phyloP scores from a whole-genome alignment of 768 basidiomycete species.

The Russula olivacea region DNA sequence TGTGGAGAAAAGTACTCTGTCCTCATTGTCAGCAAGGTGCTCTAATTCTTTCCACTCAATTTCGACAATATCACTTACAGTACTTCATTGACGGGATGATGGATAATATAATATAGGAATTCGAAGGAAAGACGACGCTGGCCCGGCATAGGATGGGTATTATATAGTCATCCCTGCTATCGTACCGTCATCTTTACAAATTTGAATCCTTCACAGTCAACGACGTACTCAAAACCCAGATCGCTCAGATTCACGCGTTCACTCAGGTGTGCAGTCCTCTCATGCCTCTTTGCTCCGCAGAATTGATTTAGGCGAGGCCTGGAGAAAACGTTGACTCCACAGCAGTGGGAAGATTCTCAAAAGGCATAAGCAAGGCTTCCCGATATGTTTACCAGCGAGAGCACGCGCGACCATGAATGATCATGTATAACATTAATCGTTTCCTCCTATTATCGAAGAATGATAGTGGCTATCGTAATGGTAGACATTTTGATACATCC shows the following conservation, averaged over 20 bases:
- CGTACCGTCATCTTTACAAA: not conserved
- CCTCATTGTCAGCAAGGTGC: conserved; percentile 69
- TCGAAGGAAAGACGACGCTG: conserved; percentile 78
- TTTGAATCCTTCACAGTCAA: conserved; percentile 48
- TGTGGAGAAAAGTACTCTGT: conserved; percentile 77
- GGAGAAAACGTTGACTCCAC: conserved; percentile 70
- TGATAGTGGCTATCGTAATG: not conserved
- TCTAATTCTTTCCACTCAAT: conserved; percentile 22
- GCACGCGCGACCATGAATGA: too few species aligned
- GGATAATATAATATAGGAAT: conserved; percentile 40
- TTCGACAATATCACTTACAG: not conserved
- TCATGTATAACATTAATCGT: not conserved
- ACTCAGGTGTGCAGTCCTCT: conserved; percentile 55
- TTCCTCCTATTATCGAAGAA: conserved; percentile 2
- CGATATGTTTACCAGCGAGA: not conserved
- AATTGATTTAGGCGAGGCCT: not conserved
- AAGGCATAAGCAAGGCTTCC: conserved; percentile 26
- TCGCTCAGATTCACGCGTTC: conserved; percentile 81
- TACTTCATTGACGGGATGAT: not conserved
- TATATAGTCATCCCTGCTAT: conserved; percentile 6
- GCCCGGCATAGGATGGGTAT: conserved; percentile 64
- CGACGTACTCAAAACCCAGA: conserved; percentile 64
- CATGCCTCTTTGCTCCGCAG: not conserved
- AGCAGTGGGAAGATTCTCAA: conserved; percentile 52
- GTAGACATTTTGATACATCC: conserved; percentile 1